Conservation (phyloP, 2,329 filamentous ascomycete species). For the Knufia petricola region DNA sequence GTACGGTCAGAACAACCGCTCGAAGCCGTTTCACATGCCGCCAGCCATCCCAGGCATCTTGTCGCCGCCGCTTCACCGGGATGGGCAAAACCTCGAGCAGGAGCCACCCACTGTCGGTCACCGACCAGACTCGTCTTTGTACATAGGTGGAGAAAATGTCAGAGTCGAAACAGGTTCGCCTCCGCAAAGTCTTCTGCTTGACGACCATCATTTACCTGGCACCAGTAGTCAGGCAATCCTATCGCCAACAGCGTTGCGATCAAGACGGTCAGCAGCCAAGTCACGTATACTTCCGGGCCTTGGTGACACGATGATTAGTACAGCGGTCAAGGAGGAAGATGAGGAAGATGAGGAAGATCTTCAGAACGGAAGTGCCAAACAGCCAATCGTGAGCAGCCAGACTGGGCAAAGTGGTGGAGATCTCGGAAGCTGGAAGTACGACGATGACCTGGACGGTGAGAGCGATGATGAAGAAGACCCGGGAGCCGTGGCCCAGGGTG, state of each 20-base stretch:
- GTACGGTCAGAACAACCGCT: conserved; percentile 40
- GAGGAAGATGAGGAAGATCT: conserved; percentile 28
- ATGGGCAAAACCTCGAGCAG: conserved; percentile 13
- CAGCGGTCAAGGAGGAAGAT: conserved; percentile 32
- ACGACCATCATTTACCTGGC: conserved; percentile 39
- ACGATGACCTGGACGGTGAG: conserved; percentile 28
- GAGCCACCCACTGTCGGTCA: neutral
- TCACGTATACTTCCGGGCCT: conserved; percentile 25
- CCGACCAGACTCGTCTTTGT: neutral
- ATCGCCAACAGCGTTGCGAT: conserved; percentile 15
- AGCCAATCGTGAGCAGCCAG: neutral
- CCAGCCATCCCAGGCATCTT: conserved; percentile 64
- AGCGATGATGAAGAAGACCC: conserved; percentile 41
- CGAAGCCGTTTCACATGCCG: conserved; percentile 59
- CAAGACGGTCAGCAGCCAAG: conserved; percentile 34
- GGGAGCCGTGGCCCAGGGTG: conserved; percentile 34
- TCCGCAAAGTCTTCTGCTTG: conserved; percentile 36
- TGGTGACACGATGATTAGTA: conserved; percentile 26
- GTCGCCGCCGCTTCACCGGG: conserved; percentile 45
- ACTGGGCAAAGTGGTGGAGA: neutral
- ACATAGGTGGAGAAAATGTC: conserved; percentile 9
- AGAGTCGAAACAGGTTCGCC: conserved; percentile 26
- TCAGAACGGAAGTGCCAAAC: neutral
- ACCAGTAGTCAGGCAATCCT: conserved; percentile 29
- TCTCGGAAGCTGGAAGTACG: conserved; percentile 34